Evolutionary conservation across 2,329 filamentous ascomycete genomes (phyloP).

Genomic region (Ophiostoma australiae): DNA sequence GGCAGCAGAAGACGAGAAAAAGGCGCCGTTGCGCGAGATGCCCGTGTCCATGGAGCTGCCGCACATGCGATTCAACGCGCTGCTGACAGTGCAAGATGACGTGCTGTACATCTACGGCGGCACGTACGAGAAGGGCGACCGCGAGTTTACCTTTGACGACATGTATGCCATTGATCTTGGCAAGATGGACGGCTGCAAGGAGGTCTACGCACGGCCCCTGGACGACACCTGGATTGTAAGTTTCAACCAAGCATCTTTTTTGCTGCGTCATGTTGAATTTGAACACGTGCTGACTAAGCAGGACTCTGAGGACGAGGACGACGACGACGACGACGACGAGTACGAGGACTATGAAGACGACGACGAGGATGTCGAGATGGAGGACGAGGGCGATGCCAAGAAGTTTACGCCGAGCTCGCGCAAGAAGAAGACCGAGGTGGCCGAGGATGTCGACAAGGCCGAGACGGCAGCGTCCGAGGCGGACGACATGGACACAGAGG

Average conservation of each 20-base stretch:
- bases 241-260: constrained; percentile 29
- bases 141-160: constrained; percentile 94
- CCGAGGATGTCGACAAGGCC: constrained; percentile 46
- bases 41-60: constrained; percentile 74
- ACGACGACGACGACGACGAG: constrained; percentile 57
- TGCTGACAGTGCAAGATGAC: constrained; percentile 86
- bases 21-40: constrained; percentile 57
- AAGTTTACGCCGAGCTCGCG: constrained; percentile 52
- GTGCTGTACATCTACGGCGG: constrained; percentile 91
- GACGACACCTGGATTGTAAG: constrained; percentile 71
- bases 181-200: constrained; percentile 88
- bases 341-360: constrained; percentile 53
- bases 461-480: constrained; percentile 42
- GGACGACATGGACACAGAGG: constrained; percentile 40
- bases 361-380: constrained; percentile 49
- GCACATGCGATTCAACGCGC: constrained; percentile 84
- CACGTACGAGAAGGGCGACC: constrained; percentile 90
- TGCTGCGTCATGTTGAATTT: constrained; percentile 28
- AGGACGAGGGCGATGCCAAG: constrained; percentile 43
- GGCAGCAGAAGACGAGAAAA: constrained; percentile 44
- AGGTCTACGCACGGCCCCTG: constrained; percentile 80
- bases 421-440: constrained; percentile 46
- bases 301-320: constrained; percentile 55
- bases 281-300: constrained; percentile 44
- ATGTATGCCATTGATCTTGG: constrained; percentile 90